Evolutionary conservation across 1,284 basidiomycete species (phyloP), one percentile per base, ranked within the genome.

Genomic region (Athelia psychrophila): DNA sequence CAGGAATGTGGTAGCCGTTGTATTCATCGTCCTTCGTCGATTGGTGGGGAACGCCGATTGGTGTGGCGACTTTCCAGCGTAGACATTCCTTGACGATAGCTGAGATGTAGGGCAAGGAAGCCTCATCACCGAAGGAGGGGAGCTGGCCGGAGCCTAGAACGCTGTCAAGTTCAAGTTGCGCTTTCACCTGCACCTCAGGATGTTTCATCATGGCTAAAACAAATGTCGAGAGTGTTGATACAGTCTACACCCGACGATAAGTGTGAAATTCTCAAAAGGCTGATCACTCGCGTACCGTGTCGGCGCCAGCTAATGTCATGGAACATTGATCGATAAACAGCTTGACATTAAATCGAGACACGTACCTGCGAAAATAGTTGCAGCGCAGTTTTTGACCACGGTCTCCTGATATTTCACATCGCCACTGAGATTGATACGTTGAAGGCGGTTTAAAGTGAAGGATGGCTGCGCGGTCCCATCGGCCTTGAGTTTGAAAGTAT

Each of bases 161-260:
- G 19, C 36, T 27, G 49, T 65, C 61, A 19, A 66, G 44, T 47
- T 66, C 63, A 23, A 54, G 51, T 49, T 60, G 63, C 6, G 63
- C 64, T 16, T 53, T 53, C 6, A 46, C 40, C 44, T 62, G 60
- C 18, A 58, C 52, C 13, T 64, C 61, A 8, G 61, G 65, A 40
- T 58, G 51, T 24, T 54, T 52, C 2, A 60, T 53, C 60, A 64
- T 59, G 2, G 60, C 59, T 18, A 64, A 49, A 40, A 65, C 50
- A 30, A 61, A 63, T 9, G 47, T 48, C 25, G 24, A 15, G 27
- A 54, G 42, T 6, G 49, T 25, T 4, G 44, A 35, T 8, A 54
- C 53, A 27, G 49, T 55, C 46, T 48, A 46, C 6, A 46, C 8
- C 9, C 6, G 6, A 22, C n/a, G 8, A 22, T 42, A 5, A 42